These are phyloP conservation scores for Pythium periplocum DNA, from an alignment of 352 stramenopile species.

Conservation along the genomic window DNA sequence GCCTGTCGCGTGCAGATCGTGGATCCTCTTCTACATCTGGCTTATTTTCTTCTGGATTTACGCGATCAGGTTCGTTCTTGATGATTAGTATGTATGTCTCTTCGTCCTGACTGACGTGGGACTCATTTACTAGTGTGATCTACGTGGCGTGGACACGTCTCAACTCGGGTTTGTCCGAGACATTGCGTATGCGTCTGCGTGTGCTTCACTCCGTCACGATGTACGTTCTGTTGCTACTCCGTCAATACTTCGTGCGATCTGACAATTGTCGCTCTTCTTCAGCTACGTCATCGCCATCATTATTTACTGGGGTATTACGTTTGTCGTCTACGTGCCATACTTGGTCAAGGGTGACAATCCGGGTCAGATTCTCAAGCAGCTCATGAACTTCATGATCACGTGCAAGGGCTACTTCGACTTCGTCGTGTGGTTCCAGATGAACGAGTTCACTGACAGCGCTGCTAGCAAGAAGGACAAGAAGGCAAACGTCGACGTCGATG, in stretches of 20 bases:
- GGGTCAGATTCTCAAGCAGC: conserved; percentile 44
- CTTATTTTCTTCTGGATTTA: conserved; percentile 84
- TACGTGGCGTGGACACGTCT: conserved; percentile 80
- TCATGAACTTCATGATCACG: conserved; percentile 90
- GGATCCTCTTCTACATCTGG: conserved; percentile 85
- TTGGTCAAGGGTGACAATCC: conserved; percentile 49
- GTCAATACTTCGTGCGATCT: not conserved
- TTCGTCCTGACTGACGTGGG: conserved; percentile 3
- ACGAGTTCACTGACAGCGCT: conserved; percentile 62
- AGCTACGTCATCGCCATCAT: conserved; percentile 90
- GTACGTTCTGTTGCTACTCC: conserved; percentile 27
- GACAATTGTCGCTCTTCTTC: not conserved
- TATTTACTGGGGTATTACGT: conserved; percentile 86
- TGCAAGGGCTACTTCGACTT: conserved; percentile 90
- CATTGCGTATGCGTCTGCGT: conserved; percentile 75
- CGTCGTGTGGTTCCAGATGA: conserved; percentile 88
- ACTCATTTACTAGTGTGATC: conserved; percentile 45
- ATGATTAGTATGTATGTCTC: not conserved
- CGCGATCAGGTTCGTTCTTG: conserved; percentile 54
- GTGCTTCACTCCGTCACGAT: conserved; percentile 86
- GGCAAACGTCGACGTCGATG: conserved; percentile 72
- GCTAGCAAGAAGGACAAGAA: conserved; percentile 36
- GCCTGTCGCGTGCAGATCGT: conserved; percentile 35
- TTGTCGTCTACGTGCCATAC: conserved; percentile 83
- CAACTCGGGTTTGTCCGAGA: conserved; percentile 79